Conservation (phyloP, 805 yeast genomes). For the Yamadazyma takamatsuzukensis region DNA sequence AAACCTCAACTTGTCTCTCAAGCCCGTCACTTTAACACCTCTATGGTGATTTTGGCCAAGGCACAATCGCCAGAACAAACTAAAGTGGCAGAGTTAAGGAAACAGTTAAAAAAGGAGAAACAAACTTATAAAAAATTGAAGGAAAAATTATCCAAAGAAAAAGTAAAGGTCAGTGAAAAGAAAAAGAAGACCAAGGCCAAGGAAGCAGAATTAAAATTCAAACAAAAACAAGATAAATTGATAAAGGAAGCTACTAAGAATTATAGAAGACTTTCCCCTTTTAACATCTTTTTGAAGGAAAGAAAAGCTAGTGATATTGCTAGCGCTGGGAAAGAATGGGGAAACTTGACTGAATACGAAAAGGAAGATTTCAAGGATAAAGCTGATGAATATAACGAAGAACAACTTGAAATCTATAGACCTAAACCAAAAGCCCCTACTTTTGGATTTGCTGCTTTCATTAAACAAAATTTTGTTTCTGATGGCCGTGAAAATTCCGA, state of each 20-base stretch:
- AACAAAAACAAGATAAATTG: slow-evolving; percentile 14
- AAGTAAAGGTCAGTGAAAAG: slow-evolving; percentile 11
- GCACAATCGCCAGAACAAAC: no score
- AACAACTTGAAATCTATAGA: slow-evolving; percentile 17
- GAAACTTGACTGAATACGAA: slow-evolving; percentile 23
- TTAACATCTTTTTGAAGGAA: slow-evolving; percentile 11
- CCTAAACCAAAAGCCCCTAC: slow-evolving; percentile 35
- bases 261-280: slow-evolving; percentile 8
- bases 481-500: slow-evolving; percentile 19
- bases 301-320: slow-evolving; percentile 4
- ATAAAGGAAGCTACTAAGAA: slow-evolving; percentile 9
- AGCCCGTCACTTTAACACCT: no score
- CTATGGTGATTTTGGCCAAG: no score
- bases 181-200: slow-evolving; percentile 18
- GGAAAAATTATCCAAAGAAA: slow-evolving; percentile 15
- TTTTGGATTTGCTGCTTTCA: slow-evolving; percentile 25
- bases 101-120: slow-evolving; percentile 11
- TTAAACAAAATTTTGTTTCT: slow-evolving; percentile 22
- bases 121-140: slow-evolving; percentile 16
- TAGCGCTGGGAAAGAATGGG: slow-evolving; percentile 19
- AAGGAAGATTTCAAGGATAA: slow-evolving; percentile 20
- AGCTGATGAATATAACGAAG: slow-evolving; percentile 28
- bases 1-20: no score
- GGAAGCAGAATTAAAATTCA: slow-evolving; percentile 13
- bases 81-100: slow-evolving; percentile 6